Evolutionary conservation across 176 grass and related monocot genomes (phyloP), one percentile per base, ranked within the genome.

Genomic region (Aegilops umbellulata): DNA sequence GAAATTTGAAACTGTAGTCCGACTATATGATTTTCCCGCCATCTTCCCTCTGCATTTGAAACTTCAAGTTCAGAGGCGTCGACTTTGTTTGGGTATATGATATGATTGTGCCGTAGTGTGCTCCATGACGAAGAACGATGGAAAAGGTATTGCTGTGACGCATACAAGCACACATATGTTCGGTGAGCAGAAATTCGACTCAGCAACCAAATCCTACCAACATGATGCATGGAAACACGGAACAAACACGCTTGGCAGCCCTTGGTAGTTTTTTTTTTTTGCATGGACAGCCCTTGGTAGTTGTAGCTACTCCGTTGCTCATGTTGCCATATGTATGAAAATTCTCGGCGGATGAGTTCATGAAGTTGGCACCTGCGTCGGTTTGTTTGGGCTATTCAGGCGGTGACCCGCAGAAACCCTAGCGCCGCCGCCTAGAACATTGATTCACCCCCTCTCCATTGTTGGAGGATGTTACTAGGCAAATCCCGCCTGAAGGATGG

Each of bases 1-100:
- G 15, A 74, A 89, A 80, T 13, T 79, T 35, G 15, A 74, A 89
- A 84, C 39, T 84, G 57, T 74, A 74, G 23, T 57, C 34, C 17
- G 67, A 74, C 25, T 1, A 8, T 53, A 5, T n/a, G 11, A 22
- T 63, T 47, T 22, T 53, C 25, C 20, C 20, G 5, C 49, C 39
- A 75, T 22, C 19, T 58, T 3, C 0, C 53, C 53, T 58, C 53
- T 22, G 9, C 7, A 53, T 53, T 42, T 29, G 30, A 69, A 12
- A 69, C 3, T 70, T 23, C 19, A 41, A 51, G 47, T 51, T 0
- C 13, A 17, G 47, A 51, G 47, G 47, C 2, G 5, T 49, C 14
- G 4, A 49, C 44, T 47, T 15, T 44, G 42, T 44, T 44, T 13
- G 42, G 42, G 42, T 44, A n/a, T n/a, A n/a, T n/a, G n/a, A n/a